Conservation (phyloP, 768 basidiomycete genomes). For the Cyclocybe aegerita region DNA sequence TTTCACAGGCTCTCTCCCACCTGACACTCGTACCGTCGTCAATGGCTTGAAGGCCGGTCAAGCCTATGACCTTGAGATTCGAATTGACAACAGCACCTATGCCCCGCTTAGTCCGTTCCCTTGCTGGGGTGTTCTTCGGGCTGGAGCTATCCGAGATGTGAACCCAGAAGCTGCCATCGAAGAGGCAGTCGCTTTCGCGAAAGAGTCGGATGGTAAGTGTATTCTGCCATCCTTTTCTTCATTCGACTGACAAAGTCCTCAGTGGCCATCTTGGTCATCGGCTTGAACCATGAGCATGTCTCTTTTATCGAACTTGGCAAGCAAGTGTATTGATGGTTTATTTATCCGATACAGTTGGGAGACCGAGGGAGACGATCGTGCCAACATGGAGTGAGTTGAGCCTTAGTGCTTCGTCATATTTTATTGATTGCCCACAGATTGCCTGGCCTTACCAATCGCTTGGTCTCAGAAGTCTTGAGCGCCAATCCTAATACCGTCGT, state of each 20-base stretch:
- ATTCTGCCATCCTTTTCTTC: neutral
- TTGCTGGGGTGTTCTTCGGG: slow-evolving; percentile 40
- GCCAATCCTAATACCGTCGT: slow-evolving; percentile 58
- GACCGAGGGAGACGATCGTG: slow-evolving; percentile 60
- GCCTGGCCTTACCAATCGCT: slow-evolving; percentile 49
- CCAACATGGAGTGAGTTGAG: slow-evolving; percentile 37
- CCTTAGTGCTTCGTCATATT: neutral
- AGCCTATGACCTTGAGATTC: slow-evolving; percentile 38
- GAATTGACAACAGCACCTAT: slow-evolving; percentile 33
- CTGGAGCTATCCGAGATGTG: slow-evolving; percentile 33
- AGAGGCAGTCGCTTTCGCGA: slow-evolving; percentile 38
- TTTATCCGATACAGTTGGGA: slow-evolving; percentile 34
- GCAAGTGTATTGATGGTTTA: neutral
- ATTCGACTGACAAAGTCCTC: neutral
- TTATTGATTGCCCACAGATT: slow-evolving; percentile 28
- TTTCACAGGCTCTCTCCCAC: slow-evolving; percentile 45
- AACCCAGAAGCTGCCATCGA: slow-evolving; percentile 38
- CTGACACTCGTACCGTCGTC: slow-evolving; percentile 33
- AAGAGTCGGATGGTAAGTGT: slow-evolving; percentile 36
- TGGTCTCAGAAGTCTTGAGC: slow-evolving; percentile 45
- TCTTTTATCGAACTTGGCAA: neutral
- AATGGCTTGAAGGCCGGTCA: slow-evolving; percentile 41
- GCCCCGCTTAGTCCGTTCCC: slow-evolving; percentile 29
- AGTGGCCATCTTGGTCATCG: slow-evolving; percentile 51
- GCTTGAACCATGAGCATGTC: slow-evolving; percentile 52